A percentile compares a stretch with the other conserved stretches of the same genome.
phyloP scores from a whole-genome alignment of 2,329 filamentous ascomycete species.

The Teratosphaeria nubilosa region DNA sequence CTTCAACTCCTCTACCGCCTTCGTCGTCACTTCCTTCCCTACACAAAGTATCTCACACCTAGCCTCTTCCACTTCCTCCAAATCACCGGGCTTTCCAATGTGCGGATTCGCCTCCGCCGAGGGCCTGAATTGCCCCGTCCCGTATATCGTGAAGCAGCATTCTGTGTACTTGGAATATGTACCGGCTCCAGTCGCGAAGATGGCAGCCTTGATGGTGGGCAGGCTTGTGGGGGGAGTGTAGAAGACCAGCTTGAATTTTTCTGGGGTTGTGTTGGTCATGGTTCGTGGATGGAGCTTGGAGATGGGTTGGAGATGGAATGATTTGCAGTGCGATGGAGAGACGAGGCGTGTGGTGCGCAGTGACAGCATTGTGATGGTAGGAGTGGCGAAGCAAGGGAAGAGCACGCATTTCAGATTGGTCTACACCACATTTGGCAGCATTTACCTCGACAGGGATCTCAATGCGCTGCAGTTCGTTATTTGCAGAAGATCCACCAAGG shows the following conservation, averaged over 20 bases:
- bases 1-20: conserved; percentile 55
- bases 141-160: conserved; percentile 27
- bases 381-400: neutral
- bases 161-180: conserved; percentile 34
- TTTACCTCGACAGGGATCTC: no score
- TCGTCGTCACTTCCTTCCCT: conserved; percentile 46
- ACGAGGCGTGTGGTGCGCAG: neutral
- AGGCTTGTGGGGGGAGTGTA: conserved; percentile 32
- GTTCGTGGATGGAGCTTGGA: neutral
- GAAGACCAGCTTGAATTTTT: conserved; percentile 36
- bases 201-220: conserved; percentile 30
- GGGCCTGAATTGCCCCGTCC: conserved; percentile 57
- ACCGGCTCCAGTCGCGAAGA: conserved; percentile 38
- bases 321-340: neutral
- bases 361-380: neutral
- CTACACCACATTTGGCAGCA: no score
- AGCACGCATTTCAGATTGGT: neutral
- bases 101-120: conserved; percentile 51
- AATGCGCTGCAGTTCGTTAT: no score
- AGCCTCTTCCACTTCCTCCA: conserved; percentile 52
- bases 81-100: conserved; percentile 47
- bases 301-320: neutral
- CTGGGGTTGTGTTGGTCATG: neutral
- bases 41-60: conserved; percentile 54
- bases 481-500: neutral